Evolutionary conservation across 306 rosid genomes (phyloP).

Genomic region (Heteromeles arbutifolia): DNA sequence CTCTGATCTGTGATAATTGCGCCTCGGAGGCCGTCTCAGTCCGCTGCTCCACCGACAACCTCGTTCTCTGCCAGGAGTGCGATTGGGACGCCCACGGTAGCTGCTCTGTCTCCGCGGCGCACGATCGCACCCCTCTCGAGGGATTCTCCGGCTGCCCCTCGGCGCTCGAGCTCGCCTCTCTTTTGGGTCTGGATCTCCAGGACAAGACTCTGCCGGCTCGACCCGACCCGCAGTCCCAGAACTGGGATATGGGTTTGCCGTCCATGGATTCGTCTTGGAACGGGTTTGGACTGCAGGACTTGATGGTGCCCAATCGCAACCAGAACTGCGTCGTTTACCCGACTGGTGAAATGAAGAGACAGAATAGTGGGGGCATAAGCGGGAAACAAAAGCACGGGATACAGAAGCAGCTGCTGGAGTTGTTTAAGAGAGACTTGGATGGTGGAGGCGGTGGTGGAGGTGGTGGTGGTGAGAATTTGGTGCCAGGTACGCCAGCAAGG

Average conservation of each 20-base stretch:
- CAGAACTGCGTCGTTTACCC: constrained; percentile 12
- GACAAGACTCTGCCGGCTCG: constrained; percentile 9
- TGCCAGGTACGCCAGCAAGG: constrained; percentile 18
- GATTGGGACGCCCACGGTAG: constrained; percentile 54
- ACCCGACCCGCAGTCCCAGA: constrained; percentile 4
- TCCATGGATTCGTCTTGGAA: constrained; percentile 16
- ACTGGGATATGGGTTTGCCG: constrained; percentile 19
- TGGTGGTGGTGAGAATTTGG: constrained; percentile 20
- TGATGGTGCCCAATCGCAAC: constrained; percentile 39
- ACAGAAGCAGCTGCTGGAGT: constrained; percentile 54
- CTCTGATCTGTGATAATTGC: constrained; percentile 68
- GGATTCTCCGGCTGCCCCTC: constrained; percentile 63
- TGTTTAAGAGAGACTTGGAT: constrained; percentile 37
- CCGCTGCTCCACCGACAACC: constrained; percentile 55
- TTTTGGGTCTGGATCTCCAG: constrained; percentile 43
- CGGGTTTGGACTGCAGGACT: constrained; percentile 29
- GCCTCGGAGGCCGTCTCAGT: constrained; percentile 42
- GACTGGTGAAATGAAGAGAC: constrained; percentile 21
- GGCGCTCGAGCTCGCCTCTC: constrained; percentile 42
- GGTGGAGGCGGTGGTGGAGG: background rate
- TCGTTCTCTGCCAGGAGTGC: constrained; percentile 56
- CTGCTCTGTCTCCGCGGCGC: constrained; percentile 38
- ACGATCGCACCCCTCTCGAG: constrained; percentile 34
- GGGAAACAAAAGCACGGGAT: constrained; percentile 50
- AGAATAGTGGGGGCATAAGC: constrained; percentile 5